phyloP scores from a whole-genome alignment of 2,329 filamentous ascomycete species.

The Pseudogymnoascus sp. region DNA sequence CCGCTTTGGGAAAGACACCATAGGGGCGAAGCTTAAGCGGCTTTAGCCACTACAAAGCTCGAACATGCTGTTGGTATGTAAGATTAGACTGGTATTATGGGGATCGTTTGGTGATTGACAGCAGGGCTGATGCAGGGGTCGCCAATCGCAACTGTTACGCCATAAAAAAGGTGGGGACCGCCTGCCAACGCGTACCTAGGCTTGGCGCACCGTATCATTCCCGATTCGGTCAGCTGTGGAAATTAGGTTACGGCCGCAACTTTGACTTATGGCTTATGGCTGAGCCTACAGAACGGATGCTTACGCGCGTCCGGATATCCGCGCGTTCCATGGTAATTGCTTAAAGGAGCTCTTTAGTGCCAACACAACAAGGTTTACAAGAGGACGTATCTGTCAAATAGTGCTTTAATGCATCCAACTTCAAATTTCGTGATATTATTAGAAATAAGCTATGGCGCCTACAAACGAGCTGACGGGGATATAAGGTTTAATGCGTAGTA shows the following conservation, averaged over 20 bases:
- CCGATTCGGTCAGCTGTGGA: background rate
- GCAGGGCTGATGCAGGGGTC: background rate
- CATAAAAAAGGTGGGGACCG: background rate
- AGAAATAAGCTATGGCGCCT: background rate
- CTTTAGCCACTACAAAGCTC: background rate
- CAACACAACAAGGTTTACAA: background rate
- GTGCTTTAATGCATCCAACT: background rate
- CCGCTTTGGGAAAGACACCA: background rate
- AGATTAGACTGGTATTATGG: background rate
- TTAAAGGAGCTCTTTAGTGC: background rate
- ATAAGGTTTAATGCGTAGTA: background rate
- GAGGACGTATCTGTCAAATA: background rate
- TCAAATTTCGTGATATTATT: background rate
- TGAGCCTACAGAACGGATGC: background rate
- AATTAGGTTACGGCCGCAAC: background rate
- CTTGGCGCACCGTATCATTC: background rate
- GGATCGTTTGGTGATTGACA: background rate
- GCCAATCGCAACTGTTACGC: background rate
- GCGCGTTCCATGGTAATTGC: background rate
- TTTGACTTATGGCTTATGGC: background rate
- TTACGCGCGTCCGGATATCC: background rate
- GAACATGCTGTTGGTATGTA: background rate
- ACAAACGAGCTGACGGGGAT: background rate
- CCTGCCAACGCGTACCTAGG: background rate
- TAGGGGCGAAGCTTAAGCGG: background rate